Percentiles rank a stretch among this genome's conserved stretches.
phyloP scores from a whole-genome alignment of 192 early-diverging fungal species.

The Phlyctochytrium arcticum region DNA sequence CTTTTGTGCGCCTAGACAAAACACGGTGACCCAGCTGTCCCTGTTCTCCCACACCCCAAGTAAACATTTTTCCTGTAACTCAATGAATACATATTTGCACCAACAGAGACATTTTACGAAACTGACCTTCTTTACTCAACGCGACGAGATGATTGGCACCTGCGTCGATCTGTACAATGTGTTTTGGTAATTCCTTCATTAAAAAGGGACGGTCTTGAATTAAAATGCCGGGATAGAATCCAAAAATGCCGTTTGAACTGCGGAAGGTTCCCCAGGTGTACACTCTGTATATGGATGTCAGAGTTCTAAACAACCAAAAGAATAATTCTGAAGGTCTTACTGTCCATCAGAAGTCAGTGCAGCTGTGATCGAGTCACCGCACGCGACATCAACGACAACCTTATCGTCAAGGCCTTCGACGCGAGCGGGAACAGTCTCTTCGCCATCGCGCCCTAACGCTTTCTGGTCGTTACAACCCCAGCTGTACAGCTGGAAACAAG shows the following conservation, averaged over 20 bases:
- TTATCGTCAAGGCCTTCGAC: slow-evolving; percentile 72
- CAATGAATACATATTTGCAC: background rate
- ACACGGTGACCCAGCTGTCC: slow-evolving; percentile 84
- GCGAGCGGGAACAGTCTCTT: slow-evolving; percentile 62
- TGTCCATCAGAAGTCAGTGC: slow-evolving; percentile 71
- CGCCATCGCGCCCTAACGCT: slow-evolving; percentile 68
- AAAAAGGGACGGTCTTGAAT: slow-evolving; percentile 59
- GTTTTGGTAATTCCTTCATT: slow-evolving; percentile 52
- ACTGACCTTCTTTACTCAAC: slow-evolving; percentile 49
- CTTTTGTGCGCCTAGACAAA: slow-evolving; percentile 52
- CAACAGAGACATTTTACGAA: too few species aligned
- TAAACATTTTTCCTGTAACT: slow-evolving; percentile 63
- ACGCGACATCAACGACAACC: slow-evolving; percentile 69
- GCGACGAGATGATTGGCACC: slow-evolving; percentile 86
- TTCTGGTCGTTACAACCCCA: slow-evolving; percentile 97
- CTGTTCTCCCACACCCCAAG: slow-evolving; percentile 88
- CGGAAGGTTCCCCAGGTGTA: slow-evolving; percentile 90
- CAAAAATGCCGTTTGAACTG: slow-evolving; percentile 79
- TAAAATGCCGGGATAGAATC: slow-evolving; percentile 64
- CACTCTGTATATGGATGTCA: slow-evolving; percentile 34
- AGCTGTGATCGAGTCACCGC: slow-evolving; percentile 81
- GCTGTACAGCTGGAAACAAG: slow-evolving; percentile 61
- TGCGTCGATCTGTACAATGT: slow-evolving; percentile 71
- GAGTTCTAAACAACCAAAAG: background rate
- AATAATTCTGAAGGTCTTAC: slow-evolving; percentile 13